Base-by-base conservation (phyloP, 2,329 filamentous ascomycete genomes). In the Canariomyces notabilis region DNA sequence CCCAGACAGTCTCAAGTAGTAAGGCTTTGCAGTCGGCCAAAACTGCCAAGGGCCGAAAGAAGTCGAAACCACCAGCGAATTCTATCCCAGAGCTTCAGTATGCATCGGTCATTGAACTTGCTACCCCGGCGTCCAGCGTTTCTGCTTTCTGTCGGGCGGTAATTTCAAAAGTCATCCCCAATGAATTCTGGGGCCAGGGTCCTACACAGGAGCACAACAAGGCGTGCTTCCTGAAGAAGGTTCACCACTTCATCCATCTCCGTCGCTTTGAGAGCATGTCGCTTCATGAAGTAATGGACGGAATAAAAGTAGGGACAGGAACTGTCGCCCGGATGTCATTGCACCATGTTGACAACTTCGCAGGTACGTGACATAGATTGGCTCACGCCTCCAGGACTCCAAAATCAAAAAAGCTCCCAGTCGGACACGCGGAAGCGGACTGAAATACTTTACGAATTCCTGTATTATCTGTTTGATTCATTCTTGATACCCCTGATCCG, bases 381-480 rank as follows among this genome's bases (percentile, higher is more conserved):
- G 93, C 78, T 96, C 42, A 71, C 72, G 16, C 76, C 79, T 26
- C 75, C 76, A 1, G 65, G 65, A 11, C 61, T 74, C 1, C 57
- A 62, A 12, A 64, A 62, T 2, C 59, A 64, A 8, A 90, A 83
- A 44, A 70, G 85, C 40, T 85, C 85, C 49, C 71, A 74, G 49
- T 82, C 84, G 0, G 91, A 97, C 60, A 71, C 78, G 22, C 67
- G 70, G 6, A 97, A 96, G 64, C 82, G 90, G 9, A 72, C 70
- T 20, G 87, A 96, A 59, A 74, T 97, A 0, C 79, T 96, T 39
- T 68, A 82, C 43, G 93, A 98, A 63, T 82, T 97, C 48, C 59
- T 97, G 6, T 97, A 96, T 67, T 98, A 90, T 62, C 55, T 95
- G 4, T 93, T 98, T 59, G 93, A 98, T 65, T 96, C 90, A 0